Conservation (phyloP, 768 basidiomycete species). For the Leccinum truebloodii region DNA sequence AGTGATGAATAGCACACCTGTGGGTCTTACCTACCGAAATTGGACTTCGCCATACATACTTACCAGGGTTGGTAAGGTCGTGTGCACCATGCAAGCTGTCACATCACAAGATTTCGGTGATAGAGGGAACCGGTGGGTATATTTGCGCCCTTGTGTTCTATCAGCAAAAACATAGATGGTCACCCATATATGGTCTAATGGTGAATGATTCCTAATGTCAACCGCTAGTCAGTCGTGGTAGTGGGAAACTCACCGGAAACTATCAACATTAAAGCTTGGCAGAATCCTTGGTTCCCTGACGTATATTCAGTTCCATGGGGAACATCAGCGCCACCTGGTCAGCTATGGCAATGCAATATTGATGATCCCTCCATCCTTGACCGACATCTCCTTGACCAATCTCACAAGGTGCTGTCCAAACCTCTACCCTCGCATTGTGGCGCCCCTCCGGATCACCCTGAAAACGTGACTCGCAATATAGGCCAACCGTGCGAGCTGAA, state of each 20-base stretch:
- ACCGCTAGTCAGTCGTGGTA: not conserved
- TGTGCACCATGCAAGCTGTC: not conserved
- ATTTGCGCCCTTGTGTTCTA: not conserved
- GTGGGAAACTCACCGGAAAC: not conserved
- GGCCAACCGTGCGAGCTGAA: constrained; percentile 47
- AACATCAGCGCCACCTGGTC: constrained; percentile 53
- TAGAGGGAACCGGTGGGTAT: not conserved
- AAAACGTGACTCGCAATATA: constrained; percentile 56
- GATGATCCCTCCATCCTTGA: constrained; percentile 60
- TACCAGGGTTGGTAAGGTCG: not conserved
- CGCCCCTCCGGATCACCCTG: constrained; percentile 53
- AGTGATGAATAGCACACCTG: not conserved
- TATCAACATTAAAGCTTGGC: constrained; percentile 25
- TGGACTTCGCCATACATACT: not conserved
- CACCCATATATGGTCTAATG: not conserved
- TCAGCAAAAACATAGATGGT: not conserved
- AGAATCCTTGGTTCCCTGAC: constrained; percentile 16
- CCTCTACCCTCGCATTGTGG: constrained; percentile 59
- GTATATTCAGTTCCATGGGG: constrained; percentile 30
- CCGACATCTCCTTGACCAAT: constrained; percentile 45
- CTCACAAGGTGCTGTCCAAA: constrained; percentile 65
- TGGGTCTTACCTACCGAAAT: not conserved
- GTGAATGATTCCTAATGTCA: not conserved
- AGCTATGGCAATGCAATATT: constrained; percentile 61
- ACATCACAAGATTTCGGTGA: not conserved